These are phyloP conservation scores for Epichloe bromicola DNA, from an alignment of 2,329 filamentous ascomycete species.

Conservation along the genomic window DNA sequence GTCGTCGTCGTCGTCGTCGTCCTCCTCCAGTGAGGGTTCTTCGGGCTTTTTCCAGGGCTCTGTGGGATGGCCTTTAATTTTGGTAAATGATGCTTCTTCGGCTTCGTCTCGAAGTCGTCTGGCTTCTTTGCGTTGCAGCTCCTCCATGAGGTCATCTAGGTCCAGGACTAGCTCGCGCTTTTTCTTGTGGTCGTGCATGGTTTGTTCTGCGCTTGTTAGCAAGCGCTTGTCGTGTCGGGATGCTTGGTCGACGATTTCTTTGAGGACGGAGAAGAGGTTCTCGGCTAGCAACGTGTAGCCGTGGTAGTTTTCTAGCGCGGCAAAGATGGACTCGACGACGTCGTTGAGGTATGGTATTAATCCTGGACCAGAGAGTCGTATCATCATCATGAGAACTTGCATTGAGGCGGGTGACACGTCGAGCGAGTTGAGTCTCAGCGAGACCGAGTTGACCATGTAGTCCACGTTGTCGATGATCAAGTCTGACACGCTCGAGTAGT, in stretches of 20 bases:
- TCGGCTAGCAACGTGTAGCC: slow-evolving; percentile 82
- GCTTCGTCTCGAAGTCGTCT: slow-evolving; percentile 21
- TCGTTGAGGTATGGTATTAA: slow-evolving; percentile 86
- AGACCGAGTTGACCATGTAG: slow-evolving; percentile 90
- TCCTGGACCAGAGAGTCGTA: slow-evolving; percentile 67
- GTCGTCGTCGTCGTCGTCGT: slow-evolving; percentile 24
- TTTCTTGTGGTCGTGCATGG: slow-evolving; percentile 30
- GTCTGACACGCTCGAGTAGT: slow-evolving; percentile 60
- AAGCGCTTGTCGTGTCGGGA: slow-evolving; percentile 43
- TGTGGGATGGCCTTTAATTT: slow-evolving; percentile 17
- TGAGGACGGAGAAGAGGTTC: slow-evolving; percentile 68
- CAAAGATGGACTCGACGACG: slow-evolving; percentile 80
- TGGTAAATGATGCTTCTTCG: slow-evolving; percentile 15
- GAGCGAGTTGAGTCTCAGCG: slow-evolving; percentile 77
- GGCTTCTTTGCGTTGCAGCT: slow-evolving; percentile 46
- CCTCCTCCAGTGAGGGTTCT: slow-evolving; percentile 16
- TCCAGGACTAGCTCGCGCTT: slow-evolving; percentile 17
- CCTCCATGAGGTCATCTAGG: slow-evolving; percentile 34
- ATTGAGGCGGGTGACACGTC: slow-evolving; percentile 86
- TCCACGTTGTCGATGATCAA: slow-evolving; percentile 86
- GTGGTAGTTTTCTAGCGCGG: slow-evolving; percentile 86
- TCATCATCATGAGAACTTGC: slow-evolving; percentile 88
- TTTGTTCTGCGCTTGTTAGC: slow-evolving; percentile 26
- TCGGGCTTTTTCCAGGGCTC: slow-evolving; percentile 27
- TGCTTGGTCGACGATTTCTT: slow-evolving; percentile 73